Conservation (phyloP, 495 filamentous ascomycete species). For the Pyronema omphalodes region DNA sequence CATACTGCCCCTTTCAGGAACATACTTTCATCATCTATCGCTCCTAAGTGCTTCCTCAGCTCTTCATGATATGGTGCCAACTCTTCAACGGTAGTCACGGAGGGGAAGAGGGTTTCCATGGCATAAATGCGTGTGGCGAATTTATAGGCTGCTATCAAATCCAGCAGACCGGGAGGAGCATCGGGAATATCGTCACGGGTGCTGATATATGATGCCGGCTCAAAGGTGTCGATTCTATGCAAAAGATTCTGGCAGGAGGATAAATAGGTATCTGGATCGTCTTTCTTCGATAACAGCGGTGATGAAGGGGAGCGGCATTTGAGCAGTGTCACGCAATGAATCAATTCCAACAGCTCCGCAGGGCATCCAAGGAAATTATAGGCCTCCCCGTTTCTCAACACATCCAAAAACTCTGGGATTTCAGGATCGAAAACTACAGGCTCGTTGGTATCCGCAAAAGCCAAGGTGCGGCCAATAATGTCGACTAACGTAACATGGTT, state of each 20-base stretch:
- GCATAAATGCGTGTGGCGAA: slow-evolving; percentile 19
- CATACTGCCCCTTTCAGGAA: slow-evolving; percentile 19
- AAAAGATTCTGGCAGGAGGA: slow-evolving; percentile 2
- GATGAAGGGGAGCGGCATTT: slow-evolving; percentile 3
- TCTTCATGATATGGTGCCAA: slow-evolving; percentile 4
- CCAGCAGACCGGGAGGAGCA: slow-evolving; percentile 5
- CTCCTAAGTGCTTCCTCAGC: slow-evolving; percentile 11
- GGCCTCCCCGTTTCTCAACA: slow-evolving; percentile 16
- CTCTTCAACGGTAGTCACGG: background rate
- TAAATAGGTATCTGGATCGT: background rate
- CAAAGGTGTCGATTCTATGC: slow-evolving; percentile 10
- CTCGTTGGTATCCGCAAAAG: slow-evolving; percentile 8
- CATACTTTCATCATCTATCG: slow-evolving; percentile 6
- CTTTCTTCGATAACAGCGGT: background rate
- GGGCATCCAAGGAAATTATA: slow-evolving; percentile 24
- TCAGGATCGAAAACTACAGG: background rate
- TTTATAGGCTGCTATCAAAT: slow-evolving; percentile 18
- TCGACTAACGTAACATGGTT: slow-evolving; percentile 21
- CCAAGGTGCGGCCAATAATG: slow-evolving; percentile 21
- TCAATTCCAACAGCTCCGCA: slow-evolving; percentile 17
- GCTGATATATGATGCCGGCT: slow-evolving; percentile 9
- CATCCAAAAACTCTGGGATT: slow-evolving; percentile 11
- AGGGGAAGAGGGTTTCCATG: slow-evolving; percentile 1
- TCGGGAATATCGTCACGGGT: slow-evolving; percentile 8
- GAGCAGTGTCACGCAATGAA: slow-evolving; percentile 16